Conservation (phyloP, 306 rosid species). For the Arachis stenosperma region DNA sequence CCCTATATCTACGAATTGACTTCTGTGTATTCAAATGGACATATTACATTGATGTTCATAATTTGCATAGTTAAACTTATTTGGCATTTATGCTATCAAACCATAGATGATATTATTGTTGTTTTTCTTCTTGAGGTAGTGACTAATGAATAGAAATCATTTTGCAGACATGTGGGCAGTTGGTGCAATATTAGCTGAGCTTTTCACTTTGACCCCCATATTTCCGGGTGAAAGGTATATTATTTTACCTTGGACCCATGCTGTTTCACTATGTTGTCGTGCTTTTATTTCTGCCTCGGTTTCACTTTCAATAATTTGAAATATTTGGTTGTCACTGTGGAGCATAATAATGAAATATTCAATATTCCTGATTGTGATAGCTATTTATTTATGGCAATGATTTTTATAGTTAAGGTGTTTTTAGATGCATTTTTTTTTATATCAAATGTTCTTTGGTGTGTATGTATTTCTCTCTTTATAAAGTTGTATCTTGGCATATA, state of each 20-base stretch:
- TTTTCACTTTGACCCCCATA: conserved; percentile 76
- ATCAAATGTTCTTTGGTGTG: conserved; percentile 10
- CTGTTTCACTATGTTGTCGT: conserved; percentile 2
- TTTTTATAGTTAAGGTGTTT: conserved; percentile 16
- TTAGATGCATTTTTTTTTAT: conserved; percentile 3
- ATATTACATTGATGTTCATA: conserved; percentile 7
- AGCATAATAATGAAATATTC: conserved; percentile 11
- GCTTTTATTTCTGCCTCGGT: conserved; percentile 3
- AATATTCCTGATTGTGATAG: conserved; percentile 12
- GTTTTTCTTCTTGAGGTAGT: conserved; percentile 40
- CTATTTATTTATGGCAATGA: not conserved
- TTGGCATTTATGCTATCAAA: conserved; percentile 30
- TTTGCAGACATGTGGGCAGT: conserved; percentile 92
- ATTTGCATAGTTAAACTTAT: conserved; percentile 31
- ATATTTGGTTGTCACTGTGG: not conserved
- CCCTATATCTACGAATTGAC: not conserved
- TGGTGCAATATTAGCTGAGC: conserved; percentile 88
- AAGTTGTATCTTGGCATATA: no score
- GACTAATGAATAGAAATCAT: conserved; percentile 40
- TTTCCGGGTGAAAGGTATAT: conserved; percentile 90
- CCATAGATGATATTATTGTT: conserved; percentile 28
- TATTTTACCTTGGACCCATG: conserved; percentile 16
- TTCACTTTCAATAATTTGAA: conserved; percentile 27
- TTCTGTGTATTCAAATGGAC: not conserved
- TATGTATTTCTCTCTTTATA: not conserved